Base-by-base conservation (phyloP, 2,329 filamentous ascomycete genomes). In the Fusarium protoensiforme region DNA sequence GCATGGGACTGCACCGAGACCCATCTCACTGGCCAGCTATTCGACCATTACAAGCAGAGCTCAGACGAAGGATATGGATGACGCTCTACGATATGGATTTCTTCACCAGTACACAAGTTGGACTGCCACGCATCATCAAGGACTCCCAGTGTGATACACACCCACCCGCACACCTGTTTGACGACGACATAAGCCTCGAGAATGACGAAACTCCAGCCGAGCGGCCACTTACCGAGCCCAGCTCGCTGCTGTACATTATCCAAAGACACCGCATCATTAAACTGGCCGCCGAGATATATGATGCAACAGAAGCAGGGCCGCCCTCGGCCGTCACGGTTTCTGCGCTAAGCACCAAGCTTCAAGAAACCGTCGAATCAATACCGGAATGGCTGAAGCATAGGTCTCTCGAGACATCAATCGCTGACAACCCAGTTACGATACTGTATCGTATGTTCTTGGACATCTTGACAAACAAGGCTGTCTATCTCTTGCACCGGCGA, bases 81-180 rank as follows among this genome's bases (percentile, higher is more conserved):
- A 57, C 60, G 3, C 29, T 75, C 2, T 72, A 75, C n/a, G 69
- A 72, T 22, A 65, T 73, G 61, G 63, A 75, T 20, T 75, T 75
- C 27, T 75, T 75, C 20, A 75, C 70, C 2, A 75, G 70, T 51
- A 71, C 67, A 5, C 72, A 75, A 35, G 54, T 72, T 5, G 65
- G 73, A 27, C 46, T 75, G 3, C 73, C 73, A 6, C 70, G 70
- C n/a, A 67, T 75, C 14, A 69, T 69, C 24, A 74, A 75, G 14
- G 70, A 75, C 31, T 64, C 65, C 8, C 73, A 72, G 31, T 75
- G 67, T 36, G 68, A 74, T 46, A 56, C 70, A 27, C 51, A 13
- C 3, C 68, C 62, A 4, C 70, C 73, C 6, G 60, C 70, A 1
- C 66, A 67, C 18, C 29, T 61, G 11, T 10, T 67, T 5, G 51